A percentile compares a stretch with the other conserved stretches of the same genome.
These are phyloP conservation scores for Hypoxylon sp. DNA, from an alignment of 2,329 filamentous ascomycete genomes.

Conservation along the genomic window DNA sequence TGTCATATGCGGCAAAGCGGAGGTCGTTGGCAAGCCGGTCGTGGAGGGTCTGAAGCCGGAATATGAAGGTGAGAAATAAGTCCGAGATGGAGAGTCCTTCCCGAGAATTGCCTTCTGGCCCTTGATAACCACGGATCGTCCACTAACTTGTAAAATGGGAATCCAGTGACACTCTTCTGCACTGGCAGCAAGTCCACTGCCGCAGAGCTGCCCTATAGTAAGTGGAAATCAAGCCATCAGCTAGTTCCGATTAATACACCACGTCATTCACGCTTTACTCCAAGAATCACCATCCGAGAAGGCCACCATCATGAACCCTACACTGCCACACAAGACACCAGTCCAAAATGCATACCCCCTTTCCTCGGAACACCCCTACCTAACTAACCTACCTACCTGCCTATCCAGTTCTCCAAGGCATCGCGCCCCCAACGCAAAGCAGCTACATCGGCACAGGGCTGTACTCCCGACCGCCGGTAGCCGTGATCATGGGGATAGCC, in stretches of 20 bases:
- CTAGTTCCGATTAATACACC: background rate
- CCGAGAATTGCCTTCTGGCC: background rate
- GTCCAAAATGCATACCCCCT: background rate
- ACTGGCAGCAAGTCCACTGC: constrained; percentile 23
- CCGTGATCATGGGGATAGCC: constrained; percentile 27
- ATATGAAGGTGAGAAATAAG: constrained; percentile 24
- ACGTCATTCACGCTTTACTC: background rate
- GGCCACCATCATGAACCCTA: background rate
- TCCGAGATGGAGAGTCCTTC: background rate
- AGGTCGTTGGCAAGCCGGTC: constrained; percentile 22
- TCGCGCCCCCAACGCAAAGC: constrained; percentile 22
- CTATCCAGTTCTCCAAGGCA: constrained; percentile 20
- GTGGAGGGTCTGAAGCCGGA: constrained; percentile 27
- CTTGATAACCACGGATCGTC: background rate
- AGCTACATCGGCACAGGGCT: constrained; percentile 20
- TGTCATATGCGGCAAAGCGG: constrained; percentile 26
- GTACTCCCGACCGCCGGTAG: constrained; percentile 8
- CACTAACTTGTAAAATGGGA: background rate
- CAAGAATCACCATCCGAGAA: background rate
- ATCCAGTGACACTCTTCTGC: constrained; percentile 28
- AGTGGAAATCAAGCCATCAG: no score
- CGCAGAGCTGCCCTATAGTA: constrained; percentile 25
- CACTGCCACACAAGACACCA: background rate
- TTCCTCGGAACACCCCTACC: background rate
- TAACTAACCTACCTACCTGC: background rate